These are phyloP conservation scores for Calonectria pteridis DNA, from an alignment of 2,329 filamentous ascomycete genomes.

Conservation along the genomic window DNA sequence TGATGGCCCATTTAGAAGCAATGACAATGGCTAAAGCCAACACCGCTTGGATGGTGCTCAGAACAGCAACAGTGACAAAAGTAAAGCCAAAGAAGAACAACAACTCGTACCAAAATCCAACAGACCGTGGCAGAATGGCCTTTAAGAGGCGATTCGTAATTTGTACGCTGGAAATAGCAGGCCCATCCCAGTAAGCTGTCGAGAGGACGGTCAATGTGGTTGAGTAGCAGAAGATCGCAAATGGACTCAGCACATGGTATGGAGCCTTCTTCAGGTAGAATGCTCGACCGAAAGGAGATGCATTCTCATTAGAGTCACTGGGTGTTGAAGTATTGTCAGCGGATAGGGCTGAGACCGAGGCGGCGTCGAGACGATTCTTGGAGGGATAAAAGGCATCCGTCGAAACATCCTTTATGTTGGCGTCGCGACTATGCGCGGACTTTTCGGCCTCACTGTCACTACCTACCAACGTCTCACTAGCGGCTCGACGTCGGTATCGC, in stretches of 20 bases:
- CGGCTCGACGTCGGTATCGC: neutral
- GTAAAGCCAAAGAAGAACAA: constrained; percentile 57
- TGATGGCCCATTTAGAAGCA: constrained; percentile 63
- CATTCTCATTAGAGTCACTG: constrained; percentile 19
- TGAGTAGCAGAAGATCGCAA: constrained; percentile 64
- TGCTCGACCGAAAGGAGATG: constrained; percentile 66
- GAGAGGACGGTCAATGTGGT: constrained; percentile 59
- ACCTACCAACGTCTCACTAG: neutral
- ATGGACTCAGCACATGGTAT: constrained; percentile 63
- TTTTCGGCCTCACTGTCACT: neutral
- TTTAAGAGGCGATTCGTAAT: constrained; percentile 53
- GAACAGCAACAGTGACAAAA: constrained; percentile 53
- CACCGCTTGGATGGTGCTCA: constrained; percentile 58
- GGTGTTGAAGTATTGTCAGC: neutral
- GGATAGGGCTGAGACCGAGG: neutral
- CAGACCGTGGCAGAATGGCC: constrained; percentile 36
- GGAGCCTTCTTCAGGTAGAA: constrained; percentile 65
- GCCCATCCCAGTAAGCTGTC: constrained; percentile 64
- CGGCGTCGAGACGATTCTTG: neutral
- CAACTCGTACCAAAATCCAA: constrained; percentile 46
- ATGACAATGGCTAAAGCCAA: constrained; percentile 59
- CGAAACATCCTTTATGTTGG: neutral
- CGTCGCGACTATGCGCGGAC: neutral
- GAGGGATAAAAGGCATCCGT: neutral
- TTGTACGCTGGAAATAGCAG: constrained; percentile 62